Evolutionary conservation across 257 asterid genomes (phyloP).

Genomic region (Verbena officinalis): DNA sequence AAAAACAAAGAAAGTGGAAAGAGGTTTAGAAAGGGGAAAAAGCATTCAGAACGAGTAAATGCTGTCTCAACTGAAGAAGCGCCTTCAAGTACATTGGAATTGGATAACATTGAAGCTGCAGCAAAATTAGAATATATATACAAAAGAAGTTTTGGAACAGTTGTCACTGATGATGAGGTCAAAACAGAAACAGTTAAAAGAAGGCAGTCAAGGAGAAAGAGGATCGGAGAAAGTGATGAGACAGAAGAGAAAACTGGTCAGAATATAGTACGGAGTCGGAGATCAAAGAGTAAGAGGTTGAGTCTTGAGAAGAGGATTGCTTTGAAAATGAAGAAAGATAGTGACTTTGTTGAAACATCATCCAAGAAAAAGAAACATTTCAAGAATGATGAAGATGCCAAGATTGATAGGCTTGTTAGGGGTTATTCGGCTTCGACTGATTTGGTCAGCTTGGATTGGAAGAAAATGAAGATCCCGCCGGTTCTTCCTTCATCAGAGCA

Average conservation of each 20-base stretch:
- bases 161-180: slow-evolving; percentile 44
- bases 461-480: slow-evolving; percentile 85
- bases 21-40: slow-evolving; percentile 46
- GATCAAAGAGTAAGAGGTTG: slow-evolving; percentile 57
- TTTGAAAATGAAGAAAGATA: slow-evolving; percentile 48
- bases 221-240: slow-evolving; percentile 42
- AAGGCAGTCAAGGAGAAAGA: slow-evolving; percentile 48
- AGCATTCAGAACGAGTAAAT: slow-evolving; percentile 48
- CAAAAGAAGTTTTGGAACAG: slow-evolving; percentile 51
- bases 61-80: slow-evolving; percentile 59
- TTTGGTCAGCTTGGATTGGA: slow-evolving; percentile 73
- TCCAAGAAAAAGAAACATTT: slow-evolving; percentile 22
- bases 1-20: slow-evolving; percentile 51
- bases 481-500: slow-evolving; percentile 85
- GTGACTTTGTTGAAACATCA: slow-evolving; percentile 38
- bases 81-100: slow-evolving; percentile 49
- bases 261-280: slow-evolving; percentile 50
- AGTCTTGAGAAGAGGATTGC: slow-evolving; percentile 78
- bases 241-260: slow-evolving; percentile 34
- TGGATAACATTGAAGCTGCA: slow-evolving; percentile 88
- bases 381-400: slow-evolving; percentile 48
- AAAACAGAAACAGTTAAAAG: slow-evolving; percentile 41
- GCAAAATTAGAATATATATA: slow-evolving; percentile 69
- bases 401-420: slow-evolving; percentile 66
- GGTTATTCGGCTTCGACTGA: slow-evolving; percentile 67